Base-by-base conservation (phyloP, 2,329 filamentous ascomycete species). In the Trichoderma gracile region DNA sequence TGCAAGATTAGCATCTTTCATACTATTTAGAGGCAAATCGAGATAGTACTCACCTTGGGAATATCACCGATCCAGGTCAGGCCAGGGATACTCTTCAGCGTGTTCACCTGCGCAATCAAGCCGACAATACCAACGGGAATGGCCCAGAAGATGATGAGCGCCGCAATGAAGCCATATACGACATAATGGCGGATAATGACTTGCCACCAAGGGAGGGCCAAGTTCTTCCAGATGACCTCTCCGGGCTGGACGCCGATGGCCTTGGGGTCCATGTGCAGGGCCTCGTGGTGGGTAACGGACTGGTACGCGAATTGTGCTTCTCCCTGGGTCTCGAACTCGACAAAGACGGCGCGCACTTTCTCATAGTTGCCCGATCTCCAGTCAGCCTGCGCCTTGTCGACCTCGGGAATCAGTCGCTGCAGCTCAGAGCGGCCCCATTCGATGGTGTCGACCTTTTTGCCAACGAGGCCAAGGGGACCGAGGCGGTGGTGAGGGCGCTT, bases 241-340 rank as follows among this genome's bases (percentile, higher is more conserved):
- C 81, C 80, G 0, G 94, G 94, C 60, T 85, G 86, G 59, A 97
- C 82, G 52, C 92, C 93, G 63, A 94, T 93, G 72, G 89, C 92
- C 33, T 92, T 88, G 54, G 93, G 92, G 23, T 89, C 86, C 89
- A 97, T 93, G 76, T 93, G 90, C 47, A 94, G 80, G 30, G 90
- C 88, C 63, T 91, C 86, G 74, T 95, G 91, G 77, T 95, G 91
- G 7, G 92, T 86, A 30, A 96, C 81, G 21, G 87, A 89, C 76
- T 97, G 93, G 76, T 85, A 96, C 25, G 94, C 93, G 64, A 84
- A 81, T 75, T 99, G 94, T 9, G 95, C 95, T 66, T 92, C 91
- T 25, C 88, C 84, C 73, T 96, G 91, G 3, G 85, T 87, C 68
- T 86, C 84, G 73, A 97, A 99, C 73, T 98, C 93, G 68, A 99